Conservation (phyloP, 1,284 basidiomycete species). For the Phellopilus nigrolimitatus region DNA sequence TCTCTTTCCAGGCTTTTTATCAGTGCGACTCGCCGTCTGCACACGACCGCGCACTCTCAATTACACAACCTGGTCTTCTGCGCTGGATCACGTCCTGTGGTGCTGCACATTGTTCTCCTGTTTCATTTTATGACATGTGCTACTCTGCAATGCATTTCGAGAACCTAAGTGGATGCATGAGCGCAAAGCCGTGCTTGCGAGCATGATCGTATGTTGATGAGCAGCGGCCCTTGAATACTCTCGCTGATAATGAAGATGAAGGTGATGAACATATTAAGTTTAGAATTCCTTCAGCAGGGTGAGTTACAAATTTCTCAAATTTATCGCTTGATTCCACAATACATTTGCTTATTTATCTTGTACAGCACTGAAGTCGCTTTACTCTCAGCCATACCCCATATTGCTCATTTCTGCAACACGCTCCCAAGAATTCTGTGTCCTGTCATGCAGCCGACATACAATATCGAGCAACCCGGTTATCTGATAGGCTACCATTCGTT, state of each 20-base stretch:
- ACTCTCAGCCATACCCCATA: constrained; percentile 61
- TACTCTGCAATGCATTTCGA: too few species aligned
- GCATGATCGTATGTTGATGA: constrained; percentile 56
- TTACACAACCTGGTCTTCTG: too few species aligned
- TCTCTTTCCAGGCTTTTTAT: too few species aligned
- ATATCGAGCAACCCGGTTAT: constrained; percentile 61
- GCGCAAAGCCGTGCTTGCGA: too few species aligned
- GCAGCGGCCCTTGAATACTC: constrained; percentile 28
- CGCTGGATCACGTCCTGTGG: too few species aligned
- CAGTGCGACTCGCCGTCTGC: too few species aligned
- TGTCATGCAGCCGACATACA: constrained; percentile 54
- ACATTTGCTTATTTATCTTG: neutral
- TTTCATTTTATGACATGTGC: too few species aligned
- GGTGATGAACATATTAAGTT: constrained; percentile 43
- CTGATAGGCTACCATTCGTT: constrained; percentile 58
- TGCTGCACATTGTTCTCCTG: too few species aligned
- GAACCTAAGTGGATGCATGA: too few species aligned
- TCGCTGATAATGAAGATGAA: constrained; percentile 29
- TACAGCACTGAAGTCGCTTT: constrained; percentile 67
- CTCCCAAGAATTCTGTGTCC: constrained; percentile 55
- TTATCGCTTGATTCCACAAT: neutral
- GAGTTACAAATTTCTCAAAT: constrained; percentile 20
- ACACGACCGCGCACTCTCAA: too few species aligned
- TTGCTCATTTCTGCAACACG: constrained; percentile 71
- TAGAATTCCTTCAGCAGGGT: constrained; percentile 59